These are phyloP conservation scores for Camellia granthamiana DNA, from an alignment of 148 eudicot species.

Conservation along the genomic window DNA sequence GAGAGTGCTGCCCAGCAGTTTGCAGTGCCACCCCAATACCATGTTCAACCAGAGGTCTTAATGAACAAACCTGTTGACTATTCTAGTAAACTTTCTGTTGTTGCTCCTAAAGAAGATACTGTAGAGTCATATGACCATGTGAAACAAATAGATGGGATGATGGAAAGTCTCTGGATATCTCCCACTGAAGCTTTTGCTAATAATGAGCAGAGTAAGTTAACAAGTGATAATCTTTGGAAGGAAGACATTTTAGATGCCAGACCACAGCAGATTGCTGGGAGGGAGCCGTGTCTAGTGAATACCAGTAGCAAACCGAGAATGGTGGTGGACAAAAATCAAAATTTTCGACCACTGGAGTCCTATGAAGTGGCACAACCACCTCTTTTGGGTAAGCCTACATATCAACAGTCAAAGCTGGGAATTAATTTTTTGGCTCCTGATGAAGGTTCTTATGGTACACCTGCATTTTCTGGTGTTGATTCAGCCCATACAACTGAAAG, in stretches of 20 bases:
- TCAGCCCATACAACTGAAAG: constrained; percentile 29
- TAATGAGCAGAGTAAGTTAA: constrained; percentile 36
- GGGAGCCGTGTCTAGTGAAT: constrained; percentile 17
- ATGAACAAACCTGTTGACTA: constrained; percentile 40
- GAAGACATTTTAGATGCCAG: constrained; percentile 34
- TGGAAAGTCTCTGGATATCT: constrained; percentile 43
- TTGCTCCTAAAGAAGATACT: constrained; percentile 33
- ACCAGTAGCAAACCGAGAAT: constrained; percentile 14
- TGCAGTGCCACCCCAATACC: constrained; percentile 35
- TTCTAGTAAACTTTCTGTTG: constrained; percentile 25
- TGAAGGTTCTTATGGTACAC: constrained; percentile 25
- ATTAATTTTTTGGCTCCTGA: constrained; percentile 21
- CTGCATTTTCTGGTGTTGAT: constrained; percentile 37
- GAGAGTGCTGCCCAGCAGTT: constrained; percentile 41
- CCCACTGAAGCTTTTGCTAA: constrained; percentile 35
- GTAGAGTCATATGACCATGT: constrained; percentile 33
- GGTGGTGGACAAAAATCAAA: constrained; percentile 27
- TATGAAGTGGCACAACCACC: constrained; percentile 37
- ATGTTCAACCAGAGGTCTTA: constrained; percentile 36
- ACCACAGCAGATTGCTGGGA: constrained; percentile 19
- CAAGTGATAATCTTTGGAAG: constrained; percentile 32
- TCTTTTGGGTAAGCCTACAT: constrained; percentile 20
- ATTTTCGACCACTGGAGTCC: constrained; percentile 24
- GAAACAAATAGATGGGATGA: constrained; percentile 47
- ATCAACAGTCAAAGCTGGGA: constrained; percentile 25